Percentiles rank a stretch among this genome's conserved stretches.
Conservation (phyloP, 805 yeast genomes). For the Wickerhamiella siamensis region DNA sequence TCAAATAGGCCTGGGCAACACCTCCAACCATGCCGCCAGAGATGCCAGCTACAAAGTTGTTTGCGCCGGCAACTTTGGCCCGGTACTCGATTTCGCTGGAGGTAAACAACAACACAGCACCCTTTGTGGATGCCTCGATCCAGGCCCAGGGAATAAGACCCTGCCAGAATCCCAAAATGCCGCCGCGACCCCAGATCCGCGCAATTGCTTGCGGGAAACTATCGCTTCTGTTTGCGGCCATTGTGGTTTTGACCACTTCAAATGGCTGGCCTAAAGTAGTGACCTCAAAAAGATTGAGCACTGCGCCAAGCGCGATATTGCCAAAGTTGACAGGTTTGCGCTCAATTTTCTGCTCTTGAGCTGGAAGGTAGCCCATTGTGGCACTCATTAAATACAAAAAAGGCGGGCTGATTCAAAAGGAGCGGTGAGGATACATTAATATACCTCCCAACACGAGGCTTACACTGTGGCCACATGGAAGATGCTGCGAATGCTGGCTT, state of each 20-base stretch:
- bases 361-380: background rate
- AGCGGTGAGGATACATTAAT: too few relatives aligned
- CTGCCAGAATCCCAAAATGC: slow-evolving; percentile 82
- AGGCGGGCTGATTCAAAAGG: too few relatives aligned
- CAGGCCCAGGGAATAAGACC: slow-evolving; percentile 99
- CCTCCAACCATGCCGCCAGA: slow-evolving; percentile 96
- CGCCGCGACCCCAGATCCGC: slow-evolving; percentile 88
- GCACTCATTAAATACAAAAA: too few relatives aligned
- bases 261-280: slow-evolving; percentile 94
- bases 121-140: slow-evolving; percentile 98
- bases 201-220: slow-evolving; percentile 51
- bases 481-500: too few relatives aligned
- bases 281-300: slow-evolving; percentile 80
- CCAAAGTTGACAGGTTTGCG: slow-evolving; percentile 81
- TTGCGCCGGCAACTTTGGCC: slow-evolving; percentile 43
- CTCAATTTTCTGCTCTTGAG: slow-evolving; percentile 27
- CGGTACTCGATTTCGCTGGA: slow-evolving; percentile 84
- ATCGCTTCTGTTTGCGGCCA: slow-evolving; percentile 88
- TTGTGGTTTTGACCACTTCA: slow-evolving; percentile 90
- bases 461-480: too few relatives aligned
- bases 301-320: slow-evolving; percentile 87
- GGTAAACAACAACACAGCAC: slow-evolving; percentile 87
- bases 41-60: slow-evolving; percentile 72
- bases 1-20: slow-evolving; percentile 86
- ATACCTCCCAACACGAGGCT: too few relatives aligned